Evolutionary conservation across 331 rosid species (phyloP).

Genomic region (Saraca asoca): DNA sequence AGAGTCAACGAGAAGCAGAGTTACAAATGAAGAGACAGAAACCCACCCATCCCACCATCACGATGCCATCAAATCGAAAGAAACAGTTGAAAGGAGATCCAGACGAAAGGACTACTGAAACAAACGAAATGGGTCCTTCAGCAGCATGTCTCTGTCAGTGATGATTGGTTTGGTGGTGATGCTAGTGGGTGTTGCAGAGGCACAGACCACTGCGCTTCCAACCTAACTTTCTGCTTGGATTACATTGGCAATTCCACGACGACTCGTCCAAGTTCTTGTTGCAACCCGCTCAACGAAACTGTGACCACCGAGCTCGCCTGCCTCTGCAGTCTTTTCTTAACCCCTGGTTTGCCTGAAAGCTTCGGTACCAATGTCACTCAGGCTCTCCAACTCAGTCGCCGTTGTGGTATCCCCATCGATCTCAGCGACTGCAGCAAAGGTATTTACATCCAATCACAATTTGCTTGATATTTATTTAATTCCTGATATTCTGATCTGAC

Average conservation of each 20-base stretch:
- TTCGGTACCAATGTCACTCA: conserved; percentile 23
- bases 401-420: conserved; percentile 42
- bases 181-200: conserved; percentile 22
- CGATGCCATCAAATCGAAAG: not conserved
- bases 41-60: no score
- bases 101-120: not conserved
- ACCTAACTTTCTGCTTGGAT: conserved; percentile 33
- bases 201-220: conserved; percentile 35
- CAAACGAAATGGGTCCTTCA: conserved; percentile 5
- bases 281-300: conserved; percentile 47
- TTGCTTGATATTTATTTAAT: no score
- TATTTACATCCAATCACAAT: conserved; percentile 25
- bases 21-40: no score
- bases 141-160: not conserved
- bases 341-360: conserved; percentile 32
- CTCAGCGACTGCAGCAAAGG: conserved; percentile 50
- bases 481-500: not conserved
- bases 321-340: conserved; percentile 51
- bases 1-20: no score
- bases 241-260: conserved; percentile 30
- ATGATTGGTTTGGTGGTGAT: conserved; percentile 12
- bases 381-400: conserved; percentile 41
- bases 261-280: conserved; percentile 52
- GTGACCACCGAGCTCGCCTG: conserved; percentile 41
- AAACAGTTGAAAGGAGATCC: not conserved